phyloP scores from a whole-genome alignment of 768 basidiomycete species.

The Serendipita sp. region DNA sequence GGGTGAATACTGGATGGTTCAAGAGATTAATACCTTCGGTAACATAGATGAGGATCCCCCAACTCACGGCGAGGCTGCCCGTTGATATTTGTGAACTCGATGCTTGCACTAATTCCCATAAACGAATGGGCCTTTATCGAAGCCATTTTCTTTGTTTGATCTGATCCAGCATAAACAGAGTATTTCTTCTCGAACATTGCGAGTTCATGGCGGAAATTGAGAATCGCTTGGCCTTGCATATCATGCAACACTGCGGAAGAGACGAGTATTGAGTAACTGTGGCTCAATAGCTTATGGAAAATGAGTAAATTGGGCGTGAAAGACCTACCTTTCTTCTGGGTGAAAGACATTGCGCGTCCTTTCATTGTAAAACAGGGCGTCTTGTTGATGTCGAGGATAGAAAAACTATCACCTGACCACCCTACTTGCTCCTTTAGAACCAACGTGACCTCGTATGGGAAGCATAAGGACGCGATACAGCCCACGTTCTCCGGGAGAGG shows the following conservation, averaged over 20 bases:
- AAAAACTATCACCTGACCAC: background rate
- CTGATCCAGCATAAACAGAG: background rate
- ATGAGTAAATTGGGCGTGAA: background rate
- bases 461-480: background rate
- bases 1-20: background rate
- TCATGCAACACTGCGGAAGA: background rate
- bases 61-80: background rate
- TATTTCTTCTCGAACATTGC: background rate
- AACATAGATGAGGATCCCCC: background rate
- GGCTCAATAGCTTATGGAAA: no score
- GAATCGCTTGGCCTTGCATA: background rate
- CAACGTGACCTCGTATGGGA: background rate
- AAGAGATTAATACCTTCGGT: background rate
- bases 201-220: conserved; percentile 1
- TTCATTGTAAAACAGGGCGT: background rate
- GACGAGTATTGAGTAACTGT: background rate
- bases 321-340: background rate
- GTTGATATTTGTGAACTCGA: background rate
- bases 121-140: background rate
- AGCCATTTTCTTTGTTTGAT: background rate
- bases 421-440: conserved; percentile 1
- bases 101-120: background rate
- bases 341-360: background rate
- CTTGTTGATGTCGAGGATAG: background rate
- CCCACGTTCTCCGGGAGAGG: background rate